phyloP scores from a whole-genome alignment of 371 early-diverging fungal genomes.

The Mortierella sp. region DNA sequence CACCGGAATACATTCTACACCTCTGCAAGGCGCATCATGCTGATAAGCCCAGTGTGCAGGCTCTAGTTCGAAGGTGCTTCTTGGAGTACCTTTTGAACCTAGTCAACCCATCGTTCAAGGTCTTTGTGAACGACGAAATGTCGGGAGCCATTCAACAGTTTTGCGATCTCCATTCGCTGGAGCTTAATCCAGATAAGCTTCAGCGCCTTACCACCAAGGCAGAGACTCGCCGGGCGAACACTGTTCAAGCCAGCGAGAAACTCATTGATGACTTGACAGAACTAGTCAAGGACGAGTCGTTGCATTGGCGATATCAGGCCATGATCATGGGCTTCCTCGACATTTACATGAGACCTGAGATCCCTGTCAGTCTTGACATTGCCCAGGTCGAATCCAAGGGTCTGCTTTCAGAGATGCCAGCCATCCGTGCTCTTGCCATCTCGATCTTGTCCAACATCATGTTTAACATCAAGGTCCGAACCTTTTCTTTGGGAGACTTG shows the following conservation, averaged over 20 bases:
- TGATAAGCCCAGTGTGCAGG: constrained; percentile 83
- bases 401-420: constrained; percentile 76
- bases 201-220: constrained; percentile 21
- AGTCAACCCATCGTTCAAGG: constrained; percentile 57
- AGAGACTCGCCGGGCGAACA: constrained; percentile 40
- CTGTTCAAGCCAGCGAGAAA: constrained; percentile 43
- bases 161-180: constrained; percentile 19
- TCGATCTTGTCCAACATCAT: constrained; percentile 59
- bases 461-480: constrained; percentile 69
- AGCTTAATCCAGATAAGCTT: constrained; percentile 15
- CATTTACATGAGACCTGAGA: constrained; percentile 66
- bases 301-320: constrained; percentile 85
- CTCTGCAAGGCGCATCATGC: constrained; percentile 80
- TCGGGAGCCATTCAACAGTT: constrained; percentile 27
- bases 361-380: constrained; percentile 64
- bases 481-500: constrained; percentile 61
- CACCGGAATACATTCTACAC: constrained; percentile 67
- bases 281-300: constrained; percentile 58
- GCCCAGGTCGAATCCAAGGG: constrained; percentile 67
- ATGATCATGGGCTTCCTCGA: constrained; percentile 85
- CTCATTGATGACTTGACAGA: constrained; percentile 29
- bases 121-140: constrained; percentile 41
- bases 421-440: constrained; percentile 75
- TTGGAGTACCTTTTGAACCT: constrained; percentile 66
- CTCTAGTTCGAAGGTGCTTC: constrained; percentile 74